Conservation (phyloP, 371 early-diverging fungal species). For the Lichtheimia ornata region DNA sequence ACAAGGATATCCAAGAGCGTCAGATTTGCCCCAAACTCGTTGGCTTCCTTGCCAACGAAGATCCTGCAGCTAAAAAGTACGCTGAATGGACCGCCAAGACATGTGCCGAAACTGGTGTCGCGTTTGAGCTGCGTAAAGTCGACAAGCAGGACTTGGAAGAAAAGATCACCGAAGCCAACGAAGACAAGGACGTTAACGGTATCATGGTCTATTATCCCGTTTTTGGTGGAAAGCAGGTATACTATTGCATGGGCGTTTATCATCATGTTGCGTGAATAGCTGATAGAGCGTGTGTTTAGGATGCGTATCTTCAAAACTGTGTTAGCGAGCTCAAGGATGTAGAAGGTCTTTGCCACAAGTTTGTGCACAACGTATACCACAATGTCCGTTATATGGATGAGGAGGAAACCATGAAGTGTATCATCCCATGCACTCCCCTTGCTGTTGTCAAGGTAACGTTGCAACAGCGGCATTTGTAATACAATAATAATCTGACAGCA, state of each 20-base stretch:
- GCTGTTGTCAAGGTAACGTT: conserved; percentile 84
- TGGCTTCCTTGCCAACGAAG: conserved; percentile 94
- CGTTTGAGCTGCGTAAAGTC: conserved; percentile 87
- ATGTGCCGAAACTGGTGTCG: conserved; percentile 87
- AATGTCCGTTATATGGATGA: conserved; percentile 91
- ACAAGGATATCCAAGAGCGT: conserved; percentile 70
- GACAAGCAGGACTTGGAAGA: conserved; percentile 84
- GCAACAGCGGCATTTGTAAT: too few species aligned
- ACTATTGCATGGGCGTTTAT: background rate
- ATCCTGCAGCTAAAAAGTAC: conserved; percentile 88
- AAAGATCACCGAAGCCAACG: conserved; percentile 85
- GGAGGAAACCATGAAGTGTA: conserved; percentile 83
- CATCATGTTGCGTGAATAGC: background rate
- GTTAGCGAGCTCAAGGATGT: conserved; percentile 92
- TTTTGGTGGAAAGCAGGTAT: conserved; percentile 86
- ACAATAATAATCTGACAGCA: background rate
- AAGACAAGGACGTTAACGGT: conserved; percentile 81
- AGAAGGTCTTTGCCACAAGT: conserved; percentile 93
- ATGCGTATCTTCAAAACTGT: conserved; percentile 90
- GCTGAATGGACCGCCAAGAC: conserved; percentile 92
- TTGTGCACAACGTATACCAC: conserved; percentile 93
- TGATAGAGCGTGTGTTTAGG: conserved; percentile 50
- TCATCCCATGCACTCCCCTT: conserved; percentile 95
- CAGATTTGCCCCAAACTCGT: conserved; percentile 83
- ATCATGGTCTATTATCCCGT: conserved; percentile 97